Evolutionary conservation across 441 rosid species (phyloP), one percentile per base, ranked within the genome.

Genomic region (Aleurites moluccanus): DNA sequence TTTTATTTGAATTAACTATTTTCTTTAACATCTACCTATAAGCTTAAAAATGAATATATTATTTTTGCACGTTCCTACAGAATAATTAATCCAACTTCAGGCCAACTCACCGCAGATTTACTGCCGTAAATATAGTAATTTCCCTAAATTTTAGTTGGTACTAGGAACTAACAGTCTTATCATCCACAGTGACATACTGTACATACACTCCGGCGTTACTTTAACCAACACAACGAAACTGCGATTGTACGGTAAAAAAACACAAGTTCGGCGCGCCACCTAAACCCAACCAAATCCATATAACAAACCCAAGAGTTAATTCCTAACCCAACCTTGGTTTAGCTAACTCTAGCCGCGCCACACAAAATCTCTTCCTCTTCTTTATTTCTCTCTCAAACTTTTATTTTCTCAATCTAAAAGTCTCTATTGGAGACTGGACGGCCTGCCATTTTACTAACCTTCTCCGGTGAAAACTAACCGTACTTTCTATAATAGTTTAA

Each of bases 341-440:
- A 77, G 72, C 81, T 72, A 49, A 27, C 75, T 59, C 53, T 4
- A 81, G 84, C 80, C 78, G 82, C 75, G 76, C 82, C 77, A 60
- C 67, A 20, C 38, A 30, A 71, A 7, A 44, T 11, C 52, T 11
- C 64, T 20, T 40, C 2, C 63, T 18, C 4, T n/a, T n/a, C 23
- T 50, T 9, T 44, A 3, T 44, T 70, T 68, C 67, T 8, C 53
- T 25, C 42, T 15, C 6, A 38, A 45, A 15, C 52, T 70, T 30
- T 2, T 44, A 44, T 44, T 44, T 44, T 40, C 76, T 75, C 60
- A 18, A 40, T 30, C 52, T 16, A 16, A 72, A 62, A 63, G 66
- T 64, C 74, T 20, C 35, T 20, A 9, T 20, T 21, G 69, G 16
- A 50, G 66, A 73, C 40, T 44, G 25, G 67, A 55, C 69, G 73